Conservation (phyloP, 2,329 filamentous ascomycete genomes). For the Penicillium sp. region DNA sequence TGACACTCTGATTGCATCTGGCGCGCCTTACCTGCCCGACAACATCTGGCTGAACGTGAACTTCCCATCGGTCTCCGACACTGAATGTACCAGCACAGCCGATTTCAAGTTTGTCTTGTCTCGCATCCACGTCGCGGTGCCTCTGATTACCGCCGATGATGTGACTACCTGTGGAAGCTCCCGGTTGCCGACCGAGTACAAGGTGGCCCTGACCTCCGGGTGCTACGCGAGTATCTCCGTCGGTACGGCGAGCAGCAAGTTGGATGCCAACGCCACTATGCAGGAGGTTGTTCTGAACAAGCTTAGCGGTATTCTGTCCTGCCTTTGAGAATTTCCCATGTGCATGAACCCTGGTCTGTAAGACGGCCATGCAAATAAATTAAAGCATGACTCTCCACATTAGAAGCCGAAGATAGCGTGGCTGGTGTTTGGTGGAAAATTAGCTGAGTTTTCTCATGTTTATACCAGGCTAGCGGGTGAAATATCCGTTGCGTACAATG, state of each 20-base stretch:
- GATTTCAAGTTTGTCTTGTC: conserved; percentile 66
- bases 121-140: conserved; percentile 55
- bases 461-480: background rate
- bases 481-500: background rate
- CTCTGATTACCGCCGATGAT: conserved; percentile 47
- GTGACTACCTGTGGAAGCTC: conserved; percentile 57
- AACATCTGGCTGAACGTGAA: conserved; percentile 69
- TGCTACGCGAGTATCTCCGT: conserved; percentile 67
- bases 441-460: background rate
- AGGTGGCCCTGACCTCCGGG: conserved; percentile 52
- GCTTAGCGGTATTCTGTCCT: conserved; percentile 51
- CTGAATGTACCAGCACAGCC: conserved; percentile 51
- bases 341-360: background rate
- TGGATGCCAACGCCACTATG: conserved; percentile 54
- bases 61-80: conserved; percentile 55
- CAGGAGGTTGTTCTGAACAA: conserved; percentile 57
- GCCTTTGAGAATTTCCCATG: conserved; percentile 33
- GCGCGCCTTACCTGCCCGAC: conserved; percentile 63
- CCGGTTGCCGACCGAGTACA: conserved; percentile 60
- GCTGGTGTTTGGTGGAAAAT: background rate
- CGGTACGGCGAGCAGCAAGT: conserved; percentile 62
- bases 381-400: background rate
- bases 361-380: background rate
- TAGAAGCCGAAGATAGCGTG: background rate
- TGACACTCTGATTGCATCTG: conserved; percentile 54